Evolutionary conservation across 2,329 filamentous ascomycete genomes (phyloP), one percentile per base, ranked within the genome.

Genomic region (Pestalotiopsis fici): DNA sequence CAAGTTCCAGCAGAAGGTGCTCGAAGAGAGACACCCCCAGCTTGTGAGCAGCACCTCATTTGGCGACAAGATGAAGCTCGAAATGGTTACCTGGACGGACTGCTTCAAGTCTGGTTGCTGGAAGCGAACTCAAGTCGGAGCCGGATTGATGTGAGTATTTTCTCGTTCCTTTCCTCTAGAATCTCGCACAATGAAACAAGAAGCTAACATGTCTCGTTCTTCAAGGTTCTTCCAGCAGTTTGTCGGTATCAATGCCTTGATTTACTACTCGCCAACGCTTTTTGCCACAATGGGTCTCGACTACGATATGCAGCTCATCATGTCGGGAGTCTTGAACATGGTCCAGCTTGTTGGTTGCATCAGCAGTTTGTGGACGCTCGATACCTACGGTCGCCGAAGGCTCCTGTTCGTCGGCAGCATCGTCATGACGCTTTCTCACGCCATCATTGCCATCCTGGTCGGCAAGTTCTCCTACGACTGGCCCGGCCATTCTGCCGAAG

Each of bases 391-490:
- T 4, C 80, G 84, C 5, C 79, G 83, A 25, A 79, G 78, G 18
- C 76, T 87, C 3, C 75, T 86, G 4, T 74, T 87, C 18, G 73
- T 71, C 21, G 85, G 85, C 2, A 78, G 79, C 3, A 73, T 78
- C n/a, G 75, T 80, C 50, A 85, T 85, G 83, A 77, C 78, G 0
- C 66, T 83, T 4, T 80, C 80, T 2, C 82, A 86, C 67, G 75
- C 84, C 47, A 80, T 86, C 63, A 87, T 88, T 56, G 84, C 87
- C 0, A 77, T 85, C 2, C 76, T 90, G 18, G 85, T 89, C 3
- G 86, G 85, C 2, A 77, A 82, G 15, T 90, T 81, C 73, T 82
- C 80, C 13, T 71, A 81, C 25, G 77, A 85, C 67, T 89, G 86
- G 86, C 73, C 81, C 0, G 74, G 78, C 1, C 85, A 89, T 71